These are phyloP conservation scores for Lagerstroemia speciosa DNA, from an alignment of 345 rosid species.

Conservation along the genomic window DNA sequence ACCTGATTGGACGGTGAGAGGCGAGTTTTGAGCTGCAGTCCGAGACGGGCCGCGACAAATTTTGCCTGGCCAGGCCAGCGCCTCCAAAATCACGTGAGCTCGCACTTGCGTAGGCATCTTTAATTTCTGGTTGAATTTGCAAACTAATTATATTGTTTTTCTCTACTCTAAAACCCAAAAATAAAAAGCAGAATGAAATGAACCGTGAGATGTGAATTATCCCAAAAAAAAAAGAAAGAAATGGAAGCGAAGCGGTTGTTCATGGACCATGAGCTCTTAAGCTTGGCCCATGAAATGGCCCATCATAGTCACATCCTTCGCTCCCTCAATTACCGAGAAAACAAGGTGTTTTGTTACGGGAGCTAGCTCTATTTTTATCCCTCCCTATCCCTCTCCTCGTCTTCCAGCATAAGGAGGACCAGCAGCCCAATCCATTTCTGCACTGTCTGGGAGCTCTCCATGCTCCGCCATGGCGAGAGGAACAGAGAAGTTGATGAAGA, in stretches of 20 bases:
- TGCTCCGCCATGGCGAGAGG: constrained; percentile 49
- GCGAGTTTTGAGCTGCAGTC: not conserved
- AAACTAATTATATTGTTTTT: too few relatives aligned
- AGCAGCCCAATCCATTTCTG: constrained; percentile 1
- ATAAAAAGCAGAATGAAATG: too few relatives aligned
- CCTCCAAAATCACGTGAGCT: not conserved
- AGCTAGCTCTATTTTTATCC: not conserved
- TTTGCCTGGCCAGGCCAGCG: too few relatives aligned
- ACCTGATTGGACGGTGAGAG: not conserved
- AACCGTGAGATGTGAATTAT: too few relatives aligned
- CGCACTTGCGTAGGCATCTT: not conserved
- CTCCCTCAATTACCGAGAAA: not conserved
- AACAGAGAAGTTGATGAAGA: constrained; percentile 41
- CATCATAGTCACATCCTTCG: not conserved
- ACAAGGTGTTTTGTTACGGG: not conserved
- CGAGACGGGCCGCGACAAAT: too few relatives aligned
- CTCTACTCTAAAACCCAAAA: too few relatives aligned
- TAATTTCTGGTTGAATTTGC: too few relatives aligned
- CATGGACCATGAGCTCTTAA: too few relatives aligned
- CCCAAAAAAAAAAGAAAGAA: too few relatives aligned
- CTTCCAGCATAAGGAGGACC: not conserved
- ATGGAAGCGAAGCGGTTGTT: too few relatives aligned
- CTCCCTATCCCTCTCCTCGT: not conserved
- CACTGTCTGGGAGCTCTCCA: constrained; percentile 1
- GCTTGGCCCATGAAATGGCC: not conserved